Conservation (phyloP, 1,284 basidiomycete species). For the Sanghuangporus sanghuang region DNA sequence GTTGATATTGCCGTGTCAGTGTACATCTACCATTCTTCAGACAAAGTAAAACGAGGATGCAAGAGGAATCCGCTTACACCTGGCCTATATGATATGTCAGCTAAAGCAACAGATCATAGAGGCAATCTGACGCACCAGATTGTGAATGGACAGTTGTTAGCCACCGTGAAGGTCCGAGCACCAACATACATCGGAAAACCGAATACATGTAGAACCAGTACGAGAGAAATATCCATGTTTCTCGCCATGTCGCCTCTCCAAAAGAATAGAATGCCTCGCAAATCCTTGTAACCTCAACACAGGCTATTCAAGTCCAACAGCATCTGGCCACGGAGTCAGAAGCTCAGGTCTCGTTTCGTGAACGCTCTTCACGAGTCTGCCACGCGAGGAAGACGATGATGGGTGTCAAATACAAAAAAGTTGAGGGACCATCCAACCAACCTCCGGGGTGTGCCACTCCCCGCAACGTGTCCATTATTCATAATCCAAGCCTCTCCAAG, state of each 20-base stretch:
- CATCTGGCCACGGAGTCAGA: no score
- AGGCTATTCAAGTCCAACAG: no score
- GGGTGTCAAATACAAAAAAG: no score
- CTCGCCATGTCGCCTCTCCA: neutral
- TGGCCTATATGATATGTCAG: conserved; percentile 15
- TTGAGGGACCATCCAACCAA: no score
- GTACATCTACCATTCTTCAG: conserved; percentile 19
- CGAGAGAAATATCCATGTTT: neutral
- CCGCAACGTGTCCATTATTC: neutral
- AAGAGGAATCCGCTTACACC: conserved; percentile 9
- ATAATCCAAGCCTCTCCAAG: neutral
- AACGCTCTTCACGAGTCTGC: no score
- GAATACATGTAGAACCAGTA: neutral
- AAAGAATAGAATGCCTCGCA: no score
- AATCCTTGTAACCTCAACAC: no score
- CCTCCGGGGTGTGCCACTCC: neutral
- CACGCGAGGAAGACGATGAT: no score
- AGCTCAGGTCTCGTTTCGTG: no score
- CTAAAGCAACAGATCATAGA: neutral
- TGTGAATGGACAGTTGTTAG: conserved; percentile 22
- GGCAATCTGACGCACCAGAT: conserved; percentile 28
- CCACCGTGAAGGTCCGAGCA: conserved; percentile 36
- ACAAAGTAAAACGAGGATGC: neutral
- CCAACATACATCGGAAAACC: neutral
- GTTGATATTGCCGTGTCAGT: conserved; percentile 20